Percentiles rank a stretch among this genome's conserved stretches.
Conservation (phyloP, 192 early-diverging fungal genomes). For the Phlyctochytrium arcticum region DNA sequence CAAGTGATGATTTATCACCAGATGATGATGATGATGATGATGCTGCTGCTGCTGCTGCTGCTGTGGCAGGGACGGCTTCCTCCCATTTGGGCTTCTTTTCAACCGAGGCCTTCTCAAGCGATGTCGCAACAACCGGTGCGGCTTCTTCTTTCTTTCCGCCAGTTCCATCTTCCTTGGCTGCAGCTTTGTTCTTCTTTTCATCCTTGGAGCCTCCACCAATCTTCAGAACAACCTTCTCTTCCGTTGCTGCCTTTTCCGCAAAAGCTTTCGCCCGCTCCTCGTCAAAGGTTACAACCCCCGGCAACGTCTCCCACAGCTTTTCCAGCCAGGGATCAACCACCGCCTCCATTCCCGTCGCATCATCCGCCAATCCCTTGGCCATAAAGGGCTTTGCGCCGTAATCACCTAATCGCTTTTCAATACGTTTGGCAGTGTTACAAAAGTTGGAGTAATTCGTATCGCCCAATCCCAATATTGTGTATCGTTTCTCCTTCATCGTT, state of each 20-base stretch:
- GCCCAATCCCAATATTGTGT: slow-evolving; percentile 67
- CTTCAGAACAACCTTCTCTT: slow-evolving; percentile 12
- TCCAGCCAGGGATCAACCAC: slow-evolving; percentile 91
- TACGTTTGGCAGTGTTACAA: slow-evolving; percentile 74
- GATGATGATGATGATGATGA: neutral
- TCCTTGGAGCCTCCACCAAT: neutral
- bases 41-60: neutral
- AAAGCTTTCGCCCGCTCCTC: slow-evolving; percentile 23
- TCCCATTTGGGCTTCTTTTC: neutral
- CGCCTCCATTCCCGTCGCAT: slow-evolving; percentile 86
- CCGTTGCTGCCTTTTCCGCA: slow-evolving; percentile 2
- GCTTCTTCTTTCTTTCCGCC: neutral
- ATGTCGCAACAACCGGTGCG: neutral
- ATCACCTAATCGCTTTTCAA: slow-evolving; percentile 74
- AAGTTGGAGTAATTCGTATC: slow-evolving; percentile 96
- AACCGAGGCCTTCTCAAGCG: neutral
- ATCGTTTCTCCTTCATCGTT: slow-evolving; percentile 63
- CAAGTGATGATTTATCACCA: slow-evolving; percentile 13
- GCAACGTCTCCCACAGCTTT: slow-evolving; percentile 71
- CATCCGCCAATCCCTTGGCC: slow-evolving; percentile 80
- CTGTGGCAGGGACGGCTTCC: neutral
- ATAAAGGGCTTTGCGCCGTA: slow-evolving; percentile 72
- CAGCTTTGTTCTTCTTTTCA: slow-evolving; percentile 5
- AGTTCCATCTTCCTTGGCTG: neutral
- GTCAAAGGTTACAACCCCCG: slow-evolving; percentile 44